These are phyloP conservation scores for Backusella westeae DNA, from an alignment of 192 early-diverging fungal genomes.

Conservation along the genomic window DNA sequence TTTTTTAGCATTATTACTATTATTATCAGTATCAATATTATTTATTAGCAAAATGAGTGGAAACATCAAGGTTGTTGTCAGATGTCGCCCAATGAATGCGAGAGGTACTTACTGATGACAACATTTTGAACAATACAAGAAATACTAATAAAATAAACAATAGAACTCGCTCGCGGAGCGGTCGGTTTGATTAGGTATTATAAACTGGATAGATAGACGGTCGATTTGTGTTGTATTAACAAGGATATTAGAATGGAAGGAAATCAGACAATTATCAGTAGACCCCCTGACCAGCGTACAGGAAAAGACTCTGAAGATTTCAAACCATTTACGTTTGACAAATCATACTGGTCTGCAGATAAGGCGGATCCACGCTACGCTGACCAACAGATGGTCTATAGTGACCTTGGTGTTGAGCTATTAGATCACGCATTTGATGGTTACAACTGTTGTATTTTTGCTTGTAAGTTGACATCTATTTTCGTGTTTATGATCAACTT, in stretches of 20 bases:
- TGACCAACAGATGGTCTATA: slow-evolving; percentile 73
- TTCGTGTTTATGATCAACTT: background rate
- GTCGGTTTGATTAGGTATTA: slow-evolving; percentile 49
- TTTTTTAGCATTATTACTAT: background rate
- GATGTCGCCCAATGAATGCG: slow-evolving; percentile 75
- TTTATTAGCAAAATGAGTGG: slow-evolving; percentile 23
- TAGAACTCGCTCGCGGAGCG: slow-evolving; percentile 59
- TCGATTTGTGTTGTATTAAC: background rate
- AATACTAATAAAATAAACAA: background rate
- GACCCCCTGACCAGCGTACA: slow-evolving; percentile 42
- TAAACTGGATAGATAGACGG: background rate
- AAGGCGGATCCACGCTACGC: slow-evolving; percentile 60
- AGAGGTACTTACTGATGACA: slow-evolving; percentile 46
- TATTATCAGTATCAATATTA: background rate
- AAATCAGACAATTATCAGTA: slow-evolving; percentile 64
- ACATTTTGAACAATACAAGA: background rate
- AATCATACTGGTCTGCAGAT: slow-evolving; percentile 87
- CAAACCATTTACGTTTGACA: slow-evolving; percentile 82
- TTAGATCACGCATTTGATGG: slow-evolving; percentile 86
- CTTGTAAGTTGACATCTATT: slow-evolving; percentile 55
- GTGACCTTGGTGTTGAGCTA: slow-evolving; percentile 71
- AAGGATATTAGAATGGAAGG: slow-evolving; percentile 58
- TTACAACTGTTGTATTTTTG: slow-evolving; percentile 93
- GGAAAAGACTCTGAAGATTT: slow-evolving; percentile 40
- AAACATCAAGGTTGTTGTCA: slow-evolving; percentile 74